Evolutionary conservation across 2,329 filamentous ascomycete species (phyloP), one percentile per base, ranked within the genome.

Genomic region (Epichloe elymi): DNA sequence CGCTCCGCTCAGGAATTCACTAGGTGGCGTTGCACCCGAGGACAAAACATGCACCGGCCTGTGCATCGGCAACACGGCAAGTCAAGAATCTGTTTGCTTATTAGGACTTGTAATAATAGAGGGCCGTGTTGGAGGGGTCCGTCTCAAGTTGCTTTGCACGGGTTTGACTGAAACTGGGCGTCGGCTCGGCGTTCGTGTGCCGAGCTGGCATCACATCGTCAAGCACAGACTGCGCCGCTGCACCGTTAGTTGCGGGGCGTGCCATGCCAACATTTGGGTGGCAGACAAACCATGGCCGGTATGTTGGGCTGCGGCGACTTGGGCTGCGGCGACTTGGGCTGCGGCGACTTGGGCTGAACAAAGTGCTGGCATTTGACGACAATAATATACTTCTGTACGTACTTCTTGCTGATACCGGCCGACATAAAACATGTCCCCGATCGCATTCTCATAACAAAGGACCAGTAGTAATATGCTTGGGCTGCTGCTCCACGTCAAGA

Each of bases 401-500:
- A 23, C 20, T 5, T 8, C 40, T 17, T 20, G 19, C 12, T 42
- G 40, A 12, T 15, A 4, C 19, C 14, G 6, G 41, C 20, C 12
- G 41, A 23, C 40, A 46, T 45, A 50, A 50, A 50, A 50, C 41
- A 30, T 19, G 14, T n/a, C 36, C 36, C 8, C 15, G 23, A 15
- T 7, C 23, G 23, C 23, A 30, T 20, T 44, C 41, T 26, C 23
- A 3, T 8, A 4, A 11, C 30, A 30, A 30, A 30, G 30, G 30
- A 30, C 30, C 30, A 30, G 30, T 10, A 30, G 3, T 41, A n/a
- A 12, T 14, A 55, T 53, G 53, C 42, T 8, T 43, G 23, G 43
- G 38, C 37, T 45, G 47, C 19, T 51, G 47, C 52, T 52, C 55
- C 54, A 53, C 56, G 51, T 46, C 54, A 45, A 51, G 20, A 38